Base-by-base conservation (phyloP, 495 filamentous ascomycete genomes). In the Aspergillus affinis region DNA sequence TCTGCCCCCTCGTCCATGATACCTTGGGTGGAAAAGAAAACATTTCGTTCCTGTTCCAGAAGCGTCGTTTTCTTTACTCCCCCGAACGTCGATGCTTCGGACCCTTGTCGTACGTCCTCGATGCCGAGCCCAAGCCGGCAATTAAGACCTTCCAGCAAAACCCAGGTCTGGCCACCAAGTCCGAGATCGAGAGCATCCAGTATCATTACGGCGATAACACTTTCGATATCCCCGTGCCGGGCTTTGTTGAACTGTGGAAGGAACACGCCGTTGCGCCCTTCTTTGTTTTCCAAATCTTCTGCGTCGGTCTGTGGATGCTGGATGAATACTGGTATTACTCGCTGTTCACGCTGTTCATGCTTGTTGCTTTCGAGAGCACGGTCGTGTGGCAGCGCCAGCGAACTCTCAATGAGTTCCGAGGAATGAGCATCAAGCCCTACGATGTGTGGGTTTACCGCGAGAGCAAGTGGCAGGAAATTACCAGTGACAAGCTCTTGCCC, bases 261-360 rank as follows among this genome's bases (percentile, higher is more conserved):
- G 95, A 99, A 73, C 94, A 99, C 76, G 93, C 94, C 21, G 94
- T 99, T 32, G 94, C 94, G 30, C 94, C 94, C 13, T 99, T 99
- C 83, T 99, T 99, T 73, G 92, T 99, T 54, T 99, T 99, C 77
- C 94, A 99, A 78, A 80, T 99, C 46, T 99, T 99, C 80, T 98
- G 95, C 64, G 94, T 99, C 58, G 94, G 95, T 27, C 78, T 99
- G 60, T 99, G 94, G 94, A 91, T 97, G 88, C 73, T 99, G 73
- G 94, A 99, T 73, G 94, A 99, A 76, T 98, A 97, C 77, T 99
- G 94, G 94, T 99, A 99, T 78, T 99, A 98, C 73, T 99, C 94
- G 60, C 82, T 99, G 13, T 99, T 99, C 70, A 98, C 94, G 2
- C 86, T 98, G 20, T 93, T 97, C 78, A 98, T 98, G 94, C 86